A percentile compares a stretch with the other conserved stretches of the same genome.
These are phyloP conservation scores for Pleurotus platypus DNA, from an alignment of 768 basidiomycete genomes.

Conservation along the genomic window DNA sequence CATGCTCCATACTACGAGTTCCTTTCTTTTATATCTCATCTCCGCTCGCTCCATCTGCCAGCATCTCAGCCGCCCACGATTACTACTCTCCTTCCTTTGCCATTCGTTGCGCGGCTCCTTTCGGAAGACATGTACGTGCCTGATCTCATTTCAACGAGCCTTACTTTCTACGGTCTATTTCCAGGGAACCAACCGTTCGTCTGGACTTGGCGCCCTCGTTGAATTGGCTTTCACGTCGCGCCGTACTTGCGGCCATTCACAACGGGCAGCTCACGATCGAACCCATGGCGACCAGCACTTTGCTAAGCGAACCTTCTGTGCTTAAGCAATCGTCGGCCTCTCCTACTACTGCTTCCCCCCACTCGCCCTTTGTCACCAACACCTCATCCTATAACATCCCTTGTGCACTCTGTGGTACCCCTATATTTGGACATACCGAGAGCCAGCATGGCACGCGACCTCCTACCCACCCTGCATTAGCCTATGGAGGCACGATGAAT, in stretches of 20 bases:
- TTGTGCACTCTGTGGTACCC: constrained; percentile 78
- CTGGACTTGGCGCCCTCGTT: constrained; percentile 92
- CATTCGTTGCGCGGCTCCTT: constrained; percentile 73
- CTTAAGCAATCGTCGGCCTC: constrained; percentile 20
- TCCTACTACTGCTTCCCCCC: constrained; percentile 24
- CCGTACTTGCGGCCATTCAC: constrained; percentile 81
- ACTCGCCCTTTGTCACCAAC: constrained; percentile 41
- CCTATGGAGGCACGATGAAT: constrained; percentile 17
- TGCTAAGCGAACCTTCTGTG: constrained; percentile 53
- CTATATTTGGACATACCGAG: constrained; percentile 40
- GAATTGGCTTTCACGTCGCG: constrained; percentile 89
- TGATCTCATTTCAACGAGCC: constrained; percentile 8
- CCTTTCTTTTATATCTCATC: constrained; percentile 68
- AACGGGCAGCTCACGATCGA: constrained; percentile 86
- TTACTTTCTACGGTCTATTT: constrained; percentile 12
- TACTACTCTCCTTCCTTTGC: constrained; percentile 68
- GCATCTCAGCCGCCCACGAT: constrained; percentile 63
- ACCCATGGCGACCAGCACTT: constrained; percentile 62
- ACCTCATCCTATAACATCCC: constrained; percentile 46
- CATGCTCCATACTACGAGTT: constrained; percentile 84
- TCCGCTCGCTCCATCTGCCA: constrained; percentile 66
- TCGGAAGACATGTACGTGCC: constrained; percentile 81
- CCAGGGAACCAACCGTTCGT: constrained; percentile 86
- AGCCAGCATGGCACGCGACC: constrained; percentile 17
- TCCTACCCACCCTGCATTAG: constrained; percentile 29